phyloP scores from a whole-genome alignment of 495 filamentous ascomycete genomes.

The Cercophora newfieldiana region DNA sequence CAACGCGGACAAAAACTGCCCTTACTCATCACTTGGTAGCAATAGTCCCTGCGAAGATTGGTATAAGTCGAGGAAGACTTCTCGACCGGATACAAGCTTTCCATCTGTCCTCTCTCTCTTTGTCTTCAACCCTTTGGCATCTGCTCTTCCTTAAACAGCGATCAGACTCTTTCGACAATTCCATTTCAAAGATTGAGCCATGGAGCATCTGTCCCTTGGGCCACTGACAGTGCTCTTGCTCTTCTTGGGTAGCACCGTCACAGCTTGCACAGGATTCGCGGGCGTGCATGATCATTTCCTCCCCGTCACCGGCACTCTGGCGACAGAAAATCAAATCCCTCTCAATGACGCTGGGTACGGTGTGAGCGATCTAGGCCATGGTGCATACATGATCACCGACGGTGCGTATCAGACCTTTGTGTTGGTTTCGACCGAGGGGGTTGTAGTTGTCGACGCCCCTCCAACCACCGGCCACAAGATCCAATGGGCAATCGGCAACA shows the following conservation, averaged over 20 bases:
- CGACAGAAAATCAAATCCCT: conserved; percentile 1
- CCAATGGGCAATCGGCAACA: conserved; percentile 37
- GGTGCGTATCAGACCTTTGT: conserved; percentile 38
- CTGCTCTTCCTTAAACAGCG: not conserved
- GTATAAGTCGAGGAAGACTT: no score
- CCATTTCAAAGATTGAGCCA: not conserved
- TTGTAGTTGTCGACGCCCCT: conserved; percentile 44
- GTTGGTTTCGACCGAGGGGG: conserved; percentile 36
- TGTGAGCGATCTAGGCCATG: conserved; percentile 35
- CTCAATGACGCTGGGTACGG: conserved; percentile 29
- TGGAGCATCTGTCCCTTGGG: not conserved
- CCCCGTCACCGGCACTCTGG: conserved; percentile 8
- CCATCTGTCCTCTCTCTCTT: no score
- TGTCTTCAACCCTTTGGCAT: no score
- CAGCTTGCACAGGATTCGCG: conserved; percentile 3
- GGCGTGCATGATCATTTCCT: conserved; percentile 8
- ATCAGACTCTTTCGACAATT: not conserved
- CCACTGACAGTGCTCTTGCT: not conserved
- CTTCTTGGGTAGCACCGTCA: not conserved
- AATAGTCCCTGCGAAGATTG: not conserved
- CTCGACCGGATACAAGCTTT: no score
- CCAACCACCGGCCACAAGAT: conserved; percentile 41
- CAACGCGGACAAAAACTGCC: not conserved
- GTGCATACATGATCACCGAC: conserved; percentile 44
- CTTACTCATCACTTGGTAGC: not conserved